These are phyloP conservation scores for Vitis hybrid DNA, from an alignment of 177 flowering plant species.

Conservation along the genomic window DNA sequence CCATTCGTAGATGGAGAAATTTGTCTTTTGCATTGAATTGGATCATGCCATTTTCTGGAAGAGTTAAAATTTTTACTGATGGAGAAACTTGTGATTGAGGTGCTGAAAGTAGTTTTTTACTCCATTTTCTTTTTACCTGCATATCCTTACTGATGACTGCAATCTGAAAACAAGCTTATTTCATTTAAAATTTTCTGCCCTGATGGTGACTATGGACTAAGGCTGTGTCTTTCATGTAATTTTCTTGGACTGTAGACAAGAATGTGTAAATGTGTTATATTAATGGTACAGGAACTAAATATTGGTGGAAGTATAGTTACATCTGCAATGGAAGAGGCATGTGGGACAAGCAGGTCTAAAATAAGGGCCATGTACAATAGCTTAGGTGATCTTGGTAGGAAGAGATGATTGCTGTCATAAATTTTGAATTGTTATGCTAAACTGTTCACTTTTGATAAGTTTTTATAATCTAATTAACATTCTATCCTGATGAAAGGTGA, in stretches of 20 bases:
- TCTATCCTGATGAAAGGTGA: conserved; percentile 54
- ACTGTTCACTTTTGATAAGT: not conserved
- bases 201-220: not conserved
- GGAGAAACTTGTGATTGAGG: not conserved
- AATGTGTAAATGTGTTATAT: not conserved
- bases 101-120: not conserved
- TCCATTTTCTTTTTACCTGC: not conserved
- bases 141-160: not conserved
- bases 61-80: too few species aligned
- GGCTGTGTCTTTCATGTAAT: not conserved
- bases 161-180: not conserved
- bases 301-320: conserved; percentile 81
- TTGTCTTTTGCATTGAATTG: too few species aligned
- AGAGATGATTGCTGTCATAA: conserved; percentile 5
- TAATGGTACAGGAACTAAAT: conserved; percentile 68
- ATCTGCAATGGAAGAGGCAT: conserved; percentile 83
- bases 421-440: not conserved
- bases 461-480: conserved; percentile 4
- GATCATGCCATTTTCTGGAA: not conserved
- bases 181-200: not conserved
- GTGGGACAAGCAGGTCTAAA: conserved; percentile 71
- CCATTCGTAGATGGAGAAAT: too few species aligned
- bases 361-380: conserved; percentile 71
- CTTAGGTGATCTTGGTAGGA: conserved; percentile 87
- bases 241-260: not conserved